phyloP scores from a whole-genome alignment of 2,329 filamentous ascomycete species.

The Fusarium austroafricanum region DNA sequence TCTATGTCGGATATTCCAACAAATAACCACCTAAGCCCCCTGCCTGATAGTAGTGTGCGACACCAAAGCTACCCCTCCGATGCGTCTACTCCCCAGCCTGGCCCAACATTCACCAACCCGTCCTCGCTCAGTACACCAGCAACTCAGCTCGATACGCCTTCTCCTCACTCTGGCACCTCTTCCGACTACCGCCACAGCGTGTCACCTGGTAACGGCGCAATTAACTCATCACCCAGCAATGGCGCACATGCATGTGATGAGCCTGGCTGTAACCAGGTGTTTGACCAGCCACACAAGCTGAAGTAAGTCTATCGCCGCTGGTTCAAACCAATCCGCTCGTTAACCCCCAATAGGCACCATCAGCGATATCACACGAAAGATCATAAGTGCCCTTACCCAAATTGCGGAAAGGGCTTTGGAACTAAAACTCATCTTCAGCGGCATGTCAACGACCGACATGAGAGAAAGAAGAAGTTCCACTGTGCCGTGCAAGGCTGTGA shows the following conservation, averaged over 20 bases:
- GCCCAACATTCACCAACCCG: constrained; percentile 54
- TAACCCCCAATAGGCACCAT: constrained; percentile 60
- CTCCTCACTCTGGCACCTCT: constrained; percentile 52
- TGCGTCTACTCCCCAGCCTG: constrained; percentile 56
- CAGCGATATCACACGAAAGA: constrained; percentile 70
- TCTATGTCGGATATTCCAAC: constrained; percentile 44
- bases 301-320: constrained; percentile 57
- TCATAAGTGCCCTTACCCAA: constrained; percentile 65
- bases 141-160: constrained; percentile 58
- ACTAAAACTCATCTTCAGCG: constrained; percentile 72
- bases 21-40: constrained; percentile 42
- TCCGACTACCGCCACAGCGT: constrained; percentile 53
- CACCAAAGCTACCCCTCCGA: constrained; percentile 54
- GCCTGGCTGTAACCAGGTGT: constrained; percentile 55
- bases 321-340: neutral
- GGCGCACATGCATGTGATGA: constrained; percentile 52
- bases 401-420: constrained; percentile 68
- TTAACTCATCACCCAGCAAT: constrained; percentile 46
- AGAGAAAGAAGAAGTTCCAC: constrained; percentile 70
- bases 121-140: constrained; percentile 61
- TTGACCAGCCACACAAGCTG: constrained; percentile 70
- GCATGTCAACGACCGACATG: constrained; percentile 71
- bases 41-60: constrained; percentile 42
- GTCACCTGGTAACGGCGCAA: constrained; percentile 49
- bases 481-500: constrained; percentile 66